A percentile compares a stretch with the other conserved stretches of the same genome.
Conservation (phyloP, 2,329 filamentous ascomycete species). For the Cyphellophora europaea region DNA sequence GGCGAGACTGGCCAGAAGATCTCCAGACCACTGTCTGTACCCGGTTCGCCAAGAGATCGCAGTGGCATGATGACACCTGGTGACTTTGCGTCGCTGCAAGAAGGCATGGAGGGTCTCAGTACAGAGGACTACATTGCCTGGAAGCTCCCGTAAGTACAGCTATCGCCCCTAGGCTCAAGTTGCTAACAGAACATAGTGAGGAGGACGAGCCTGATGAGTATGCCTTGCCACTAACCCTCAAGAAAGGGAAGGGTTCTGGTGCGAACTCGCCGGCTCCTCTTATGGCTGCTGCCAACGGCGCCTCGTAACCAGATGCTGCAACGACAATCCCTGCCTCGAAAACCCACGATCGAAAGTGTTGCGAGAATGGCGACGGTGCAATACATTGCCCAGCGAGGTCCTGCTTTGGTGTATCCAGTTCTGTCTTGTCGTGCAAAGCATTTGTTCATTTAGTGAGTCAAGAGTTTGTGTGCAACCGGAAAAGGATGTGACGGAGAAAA, state of each 20-base stretch:
- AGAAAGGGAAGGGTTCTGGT: conserved; percentile 33
- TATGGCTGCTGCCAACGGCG: conserved; percentile 11
- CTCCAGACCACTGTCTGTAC: conserved; percentile 84
- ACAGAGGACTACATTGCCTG: conserved; percentile 98
- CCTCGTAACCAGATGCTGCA: conserved; percentile 1
- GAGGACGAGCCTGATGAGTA: conserved; percentile 85
- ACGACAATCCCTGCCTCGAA: too few species aligned
- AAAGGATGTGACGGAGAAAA: too few species aligned
- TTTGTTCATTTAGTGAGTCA: too few species aligned
- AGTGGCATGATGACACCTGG: conserved; percentile 98
- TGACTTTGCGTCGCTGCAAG: conserved; percentile 92
- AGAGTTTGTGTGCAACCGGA: too few species aligned
- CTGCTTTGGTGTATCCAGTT: too few species aligned
- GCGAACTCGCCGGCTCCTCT: conserved; percentile 20
- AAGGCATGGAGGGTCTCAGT: conserved; percentile 82
- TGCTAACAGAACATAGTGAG: conserved; percentile 47
- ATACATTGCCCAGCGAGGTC: too few species aligned
- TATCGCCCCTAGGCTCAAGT: neutral
- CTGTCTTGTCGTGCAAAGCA: too few species aligned
- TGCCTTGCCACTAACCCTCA: conserved; percentile 59
- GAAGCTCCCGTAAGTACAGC: conserved; percentile 80
- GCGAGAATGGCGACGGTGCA: too few species aligned
- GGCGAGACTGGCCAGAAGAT: conserved; percentile 92
- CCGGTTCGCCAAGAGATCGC: conserved; percentile 81
- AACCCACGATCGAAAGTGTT: too few species aligned